These are phyloP conservation scores for Tremella fuciformis DNA, from an alignment of 768 basidiomycete genomes.

Conservation along the genomic window DNA sequence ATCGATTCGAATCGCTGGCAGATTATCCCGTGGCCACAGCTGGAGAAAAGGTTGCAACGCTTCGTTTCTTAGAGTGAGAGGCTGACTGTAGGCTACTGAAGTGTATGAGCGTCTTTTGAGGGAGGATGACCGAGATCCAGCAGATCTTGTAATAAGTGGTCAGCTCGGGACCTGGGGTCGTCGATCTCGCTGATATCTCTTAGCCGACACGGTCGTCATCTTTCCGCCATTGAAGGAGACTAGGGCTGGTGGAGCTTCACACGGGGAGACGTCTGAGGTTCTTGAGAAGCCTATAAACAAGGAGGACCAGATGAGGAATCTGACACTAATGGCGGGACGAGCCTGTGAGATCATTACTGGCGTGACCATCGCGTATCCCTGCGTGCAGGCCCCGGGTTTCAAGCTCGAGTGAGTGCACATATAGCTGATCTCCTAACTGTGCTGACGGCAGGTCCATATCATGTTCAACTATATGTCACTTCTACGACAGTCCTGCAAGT, in stretches of 20 bases:
- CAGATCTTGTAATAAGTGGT: constrained; percentile 79
- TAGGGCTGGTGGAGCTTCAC: constrained; percentile 20
- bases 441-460: constrained; percentile 43
- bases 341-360: constrained; percentile 92
- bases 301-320: constrained; percentile 72
- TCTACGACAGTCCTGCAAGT: constrained; percentile 48
- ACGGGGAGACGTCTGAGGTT: constrained; percentile 62
- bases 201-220: constrained; percentile 95
- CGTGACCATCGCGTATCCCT: constrained; percentile 61
- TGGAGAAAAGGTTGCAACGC: constrained; percentile 58
- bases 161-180: constrained; percentile 16
- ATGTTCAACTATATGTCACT: constrained; percentile 43
- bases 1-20: constrained; percentile 63
- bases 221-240: constrained; percentile 57
- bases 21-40: constrained; percentile 74
- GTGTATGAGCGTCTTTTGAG: constrained; percentile 73
- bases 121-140: constrained; percentile 63
- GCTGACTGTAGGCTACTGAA: constrained; percentile 61
- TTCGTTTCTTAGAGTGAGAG: neutral
- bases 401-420: constrained; percentile 41
- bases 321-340: constrained; percentile 78
- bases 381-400: constrained; percentile 49
- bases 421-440: neutral
- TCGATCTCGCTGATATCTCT: constrained; percentile 5
- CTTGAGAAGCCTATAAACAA: constrained; percentile 82